These are phyloP conservation scores for Oemleria cerasiformis DNA, from an alignment of 306 rosid species.

Conservation along the genomic window DNA sequence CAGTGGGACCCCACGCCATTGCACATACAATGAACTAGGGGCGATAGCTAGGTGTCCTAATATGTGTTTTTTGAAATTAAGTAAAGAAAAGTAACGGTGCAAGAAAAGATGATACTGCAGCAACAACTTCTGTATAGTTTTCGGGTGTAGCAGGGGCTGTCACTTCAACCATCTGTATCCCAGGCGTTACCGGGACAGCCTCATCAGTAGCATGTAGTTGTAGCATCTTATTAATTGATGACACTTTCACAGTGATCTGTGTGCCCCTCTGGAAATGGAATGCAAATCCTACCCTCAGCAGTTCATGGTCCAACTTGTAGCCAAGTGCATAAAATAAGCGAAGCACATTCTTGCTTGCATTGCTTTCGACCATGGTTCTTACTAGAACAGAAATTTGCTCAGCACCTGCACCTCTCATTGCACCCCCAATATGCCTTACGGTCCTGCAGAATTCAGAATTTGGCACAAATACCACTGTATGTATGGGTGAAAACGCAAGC, in stretches of 20 bases:
- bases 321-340: constrained; percentile 79
- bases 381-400: constrained; percentile 91
- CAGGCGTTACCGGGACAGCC: constrained; percentile 87
- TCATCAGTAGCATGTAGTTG: constrained; percentile 88
- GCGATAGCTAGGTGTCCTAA: too few relatives aligned
- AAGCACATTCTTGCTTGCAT: constrained; percentile 80
- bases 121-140: constrained; percentile 66
- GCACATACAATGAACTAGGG: too few relatives aligned
- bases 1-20: too few relatives aligned
- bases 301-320: constrained; percentile 90
- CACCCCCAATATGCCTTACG: constrained; percentile 81
- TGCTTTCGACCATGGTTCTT: constrained; percentile 85
- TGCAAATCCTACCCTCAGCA: constrained; percentile 75
- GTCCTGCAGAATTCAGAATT: constrained; percentile 47
- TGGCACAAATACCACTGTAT: not conserved
- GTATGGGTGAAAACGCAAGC: not conserved
- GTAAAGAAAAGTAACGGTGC: constrained; percentile 55
- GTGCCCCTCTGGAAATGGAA: constrained; percentile 74
- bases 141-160: constrained; percentile 90
- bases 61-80: too few relatives aligned
- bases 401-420: constrained; percentile 97
- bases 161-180: constrained; percentile 93
- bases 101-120: constrained; percentile 80
- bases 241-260: constrained; percentile 71
- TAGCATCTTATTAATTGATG: constrained; percentile 83